These are phyloP conservation scores for Pleurotus salmoneostramineus DNA, from an alignment of 768 basidiomycete genomes.

Conservation along the genomic window DNA sequence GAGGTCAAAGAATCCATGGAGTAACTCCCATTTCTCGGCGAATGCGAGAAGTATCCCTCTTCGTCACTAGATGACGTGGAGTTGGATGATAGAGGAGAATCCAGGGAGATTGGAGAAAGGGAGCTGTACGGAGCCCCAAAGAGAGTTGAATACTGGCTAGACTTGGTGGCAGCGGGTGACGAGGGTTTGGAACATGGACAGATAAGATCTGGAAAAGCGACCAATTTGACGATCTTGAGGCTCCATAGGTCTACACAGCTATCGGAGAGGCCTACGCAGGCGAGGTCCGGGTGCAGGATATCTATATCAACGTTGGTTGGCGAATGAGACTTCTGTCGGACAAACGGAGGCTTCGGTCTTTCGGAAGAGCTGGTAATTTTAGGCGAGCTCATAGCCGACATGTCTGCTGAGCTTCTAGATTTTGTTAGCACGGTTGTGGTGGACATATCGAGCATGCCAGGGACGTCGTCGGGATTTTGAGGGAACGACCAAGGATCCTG, in stretches of 20 bases:
- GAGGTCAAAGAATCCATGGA: conserved; percentile 28
- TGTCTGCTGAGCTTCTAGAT: conserved; percentile 34
- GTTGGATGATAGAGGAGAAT: conserved; percentile 5
- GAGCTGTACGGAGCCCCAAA: conserved; percentile 6
- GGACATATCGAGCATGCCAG: conserved; percentile 12
- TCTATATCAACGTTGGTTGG: conserved; percentile 57
- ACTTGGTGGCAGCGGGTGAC: conserved; percentile 9
- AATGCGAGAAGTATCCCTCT: conserved; percentile 61
- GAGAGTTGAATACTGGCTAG: conserved; percentile 3
- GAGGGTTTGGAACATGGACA: conserved; percentile 22
- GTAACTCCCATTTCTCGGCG: conserved; percentile 36
- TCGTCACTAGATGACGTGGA: conserved; percentile 36
- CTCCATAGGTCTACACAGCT: conserved; percentile 69
- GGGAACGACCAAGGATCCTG: conserved; percentile 16
- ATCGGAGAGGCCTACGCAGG: conserved; percentile 72
- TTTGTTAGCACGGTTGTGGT: conserved; percentile 42
- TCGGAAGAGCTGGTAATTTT: background rate
- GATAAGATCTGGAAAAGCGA: conserved; percentile 74
- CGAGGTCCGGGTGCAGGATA: conserved; percentile 65
- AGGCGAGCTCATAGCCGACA: conserved; percentile 15
- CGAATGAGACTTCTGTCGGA: conserved; percentile 43
- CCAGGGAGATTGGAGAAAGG: background rate
- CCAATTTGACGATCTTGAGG: conserved; percentile 72
- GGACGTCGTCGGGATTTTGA: conserved; percentile 20
- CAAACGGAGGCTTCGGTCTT: background rate